Conservation (phyloP, 306 rosid species). For the Mimosa pudica region DNA sequence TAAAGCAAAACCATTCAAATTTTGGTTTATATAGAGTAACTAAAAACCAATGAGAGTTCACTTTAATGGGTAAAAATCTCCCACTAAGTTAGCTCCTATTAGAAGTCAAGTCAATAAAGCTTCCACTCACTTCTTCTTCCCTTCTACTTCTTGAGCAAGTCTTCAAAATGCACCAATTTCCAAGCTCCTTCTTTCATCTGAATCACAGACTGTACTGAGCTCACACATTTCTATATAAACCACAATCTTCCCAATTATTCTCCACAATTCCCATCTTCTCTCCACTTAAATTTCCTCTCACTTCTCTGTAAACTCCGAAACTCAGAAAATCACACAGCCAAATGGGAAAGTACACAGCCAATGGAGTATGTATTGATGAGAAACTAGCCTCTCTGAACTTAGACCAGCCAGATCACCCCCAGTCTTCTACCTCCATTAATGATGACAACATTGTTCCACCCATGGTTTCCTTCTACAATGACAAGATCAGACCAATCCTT, state of each 20-base stretch:
- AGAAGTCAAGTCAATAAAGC: background rate
- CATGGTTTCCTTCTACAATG: slow-evolving; percentile 41
- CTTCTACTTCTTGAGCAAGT: background rate
- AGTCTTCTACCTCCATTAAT: background rate
- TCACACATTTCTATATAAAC: background rate
- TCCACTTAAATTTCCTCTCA: background rate
- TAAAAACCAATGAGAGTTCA: background rate
- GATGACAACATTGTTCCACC: slow-evolving; percentile 19
- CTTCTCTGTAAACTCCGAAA: background rate
- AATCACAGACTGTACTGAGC: background rate
- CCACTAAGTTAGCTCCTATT: background rate
- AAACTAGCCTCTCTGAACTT: background rate
- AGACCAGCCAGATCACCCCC: background rate
- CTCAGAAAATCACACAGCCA: background rate
- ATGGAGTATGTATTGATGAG: background rate
- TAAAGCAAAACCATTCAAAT: too few relatives aligned
- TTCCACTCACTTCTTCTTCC: background rate
- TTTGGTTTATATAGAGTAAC: too few relatives aligned
- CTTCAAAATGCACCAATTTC: background rate
- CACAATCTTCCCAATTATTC: background rate
- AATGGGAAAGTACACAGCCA: background rate
- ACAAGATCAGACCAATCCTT: slow-evolving; percentile 44
- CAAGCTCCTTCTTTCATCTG: background rate
- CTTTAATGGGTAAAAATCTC: background rate
- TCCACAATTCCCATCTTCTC: background rate